Percentiles rank a stretch among this genome's conserved stretches.
phyloP scores from a whole-genome alignment of 176 grass and related monocot genomes.

The Zea luxurians region DNA sequence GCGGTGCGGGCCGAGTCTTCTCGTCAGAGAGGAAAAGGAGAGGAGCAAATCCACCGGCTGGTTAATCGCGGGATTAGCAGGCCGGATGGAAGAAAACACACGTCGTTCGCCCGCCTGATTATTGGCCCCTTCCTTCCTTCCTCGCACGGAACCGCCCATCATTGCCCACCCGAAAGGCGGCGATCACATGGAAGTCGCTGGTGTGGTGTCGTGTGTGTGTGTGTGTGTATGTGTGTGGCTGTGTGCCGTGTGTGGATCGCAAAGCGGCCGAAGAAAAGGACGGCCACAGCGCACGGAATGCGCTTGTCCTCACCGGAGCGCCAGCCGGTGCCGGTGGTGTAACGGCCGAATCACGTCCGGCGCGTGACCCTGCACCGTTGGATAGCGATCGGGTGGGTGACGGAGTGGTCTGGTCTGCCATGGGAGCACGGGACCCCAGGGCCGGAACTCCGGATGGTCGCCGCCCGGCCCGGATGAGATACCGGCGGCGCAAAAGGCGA shows the following conservation, averaged over 20 bases:
- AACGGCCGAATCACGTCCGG: too few species aligned
- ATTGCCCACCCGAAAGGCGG: slow-evolving; percentile 3
- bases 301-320: background rate
- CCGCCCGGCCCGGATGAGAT: background rate
- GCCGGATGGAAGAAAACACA: background rate
- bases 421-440: too few species aligned
- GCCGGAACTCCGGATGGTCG: background rate
- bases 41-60: background rate
- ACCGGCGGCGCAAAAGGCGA: background rate
- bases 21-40: background rate
- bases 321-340: too few species aligned
- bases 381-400: too few species aligned
- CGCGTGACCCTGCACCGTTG: too few species aligned
- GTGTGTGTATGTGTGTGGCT: too few species aligned
- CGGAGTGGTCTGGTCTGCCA: too few species aligned
- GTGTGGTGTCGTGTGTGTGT: too few species aligned
- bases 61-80: background rate
- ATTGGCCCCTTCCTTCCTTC: too few species aligned
- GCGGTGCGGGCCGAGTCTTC: background rate
- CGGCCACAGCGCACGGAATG: background rate
- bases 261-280: background rate
- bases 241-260: background rate
- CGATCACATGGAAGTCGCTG: too few species aligned
- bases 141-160: background rate
- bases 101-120: background rate